Percentiles rank a stretch among this genome's conserved stretches.
phyloP scores from a whole-genome alignment of 768 basidiomycete species.

The Amanita subjunquillea region DNA sequence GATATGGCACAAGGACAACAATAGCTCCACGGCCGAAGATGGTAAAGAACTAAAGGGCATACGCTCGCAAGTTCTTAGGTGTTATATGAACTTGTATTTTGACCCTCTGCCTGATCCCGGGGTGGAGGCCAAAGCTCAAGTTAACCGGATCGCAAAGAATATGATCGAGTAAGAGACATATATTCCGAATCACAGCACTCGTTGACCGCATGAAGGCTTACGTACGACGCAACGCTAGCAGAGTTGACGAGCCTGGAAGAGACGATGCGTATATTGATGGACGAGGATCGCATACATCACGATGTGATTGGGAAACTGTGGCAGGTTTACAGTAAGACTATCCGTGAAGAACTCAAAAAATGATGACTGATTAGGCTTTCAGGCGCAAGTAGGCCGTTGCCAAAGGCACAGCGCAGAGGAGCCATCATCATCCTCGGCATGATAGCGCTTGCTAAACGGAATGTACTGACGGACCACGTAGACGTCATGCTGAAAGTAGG shows the following conservation, averaged over 20 bases:
- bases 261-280: constrained; percentile 95
- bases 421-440: constrained; percentile 97
- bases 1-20: constrained; percentile 95
- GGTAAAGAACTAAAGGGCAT: constrained; percentile 78
- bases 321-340: constrained; percentile 77
- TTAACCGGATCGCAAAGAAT: constrained; percentile 90
- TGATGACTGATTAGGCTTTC: background rate
- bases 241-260: constrained; percentile 95
- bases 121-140: constrained; percentile 72
- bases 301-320: constrained; percentile 89
- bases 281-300: constrained; percentile 68
- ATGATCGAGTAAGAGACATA: constrained; percentile 74
- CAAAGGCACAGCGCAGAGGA: constrained; percentile 80
- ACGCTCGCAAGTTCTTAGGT: constrained; percentile 78
- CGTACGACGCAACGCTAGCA: constrained; percentile 86
- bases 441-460: constrained; percentile 79
- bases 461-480: constrained; percentile 66
- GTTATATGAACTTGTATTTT: constrained; percentile 83
- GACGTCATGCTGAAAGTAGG: constrained; percentile 83
- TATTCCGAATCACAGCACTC: background rate
- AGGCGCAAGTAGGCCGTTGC: constrained; percentile 72
- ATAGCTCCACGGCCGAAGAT: constrained; percentile 51
- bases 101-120: constrained; percentile 65
- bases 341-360: background rate
- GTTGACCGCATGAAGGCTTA: constrained; percentile 42